These are phyloP conservation scores for Saxispiralis lemnorum DNA, from an alignment of 495 filamentous ascomycete species.

Conservation along the genomic window DNA sequence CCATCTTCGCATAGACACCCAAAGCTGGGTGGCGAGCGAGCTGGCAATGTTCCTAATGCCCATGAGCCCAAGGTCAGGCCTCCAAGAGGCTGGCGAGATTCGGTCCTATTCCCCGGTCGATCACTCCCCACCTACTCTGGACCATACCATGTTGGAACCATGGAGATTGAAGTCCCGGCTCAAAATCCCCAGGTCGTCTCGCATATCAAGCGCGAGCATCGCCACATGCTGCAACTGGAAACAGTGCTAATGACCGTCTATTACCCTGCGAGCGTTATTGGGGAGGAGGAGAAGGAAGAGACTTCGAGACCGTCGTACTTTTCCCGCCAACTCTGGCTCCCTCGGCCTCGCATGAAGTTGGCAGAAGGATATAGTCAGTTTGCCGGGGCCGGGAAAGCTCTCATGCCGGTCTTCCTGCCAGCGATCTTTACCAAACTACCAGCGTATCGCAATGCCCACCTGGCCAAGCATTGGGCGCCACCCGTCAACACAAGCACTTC, in stretches of 20 bases:
- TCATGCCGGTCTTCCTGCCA: constrained; percentile 28
- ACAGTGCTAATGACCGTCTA: constrained; percentile 27
- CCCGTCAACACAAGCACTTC: constrained; percentile 13
- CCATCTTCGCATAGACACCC: background rate
- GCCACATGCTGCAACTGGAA: constrained; percentile 23
- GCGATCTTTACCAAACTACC: constrained; percentile 42
- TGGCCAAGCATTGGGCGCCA: constrained; percentile 28
- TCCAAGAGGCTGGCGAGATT: constrained; percentile 19
- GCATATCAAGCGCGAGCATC: constrained; percentile 21
- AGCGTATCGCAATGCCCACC: constrained; percentile 34
- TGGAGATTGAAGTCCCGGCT: constrained; percentile 27
- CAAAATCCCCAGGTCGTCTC: constrained; percentile 22
- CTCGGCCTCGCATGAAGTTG: constrained; percentile 29
- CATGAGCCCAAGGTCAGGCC: constrained; percentile 21
- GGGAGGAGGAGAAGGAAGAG: background rate
- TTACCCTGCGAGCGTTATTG: constrained; percentile 17
- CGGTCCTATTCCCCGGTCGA: constrained; percentile 17
- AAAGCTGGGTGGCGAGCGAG: background rate
- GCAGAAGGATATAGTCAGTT: constrained; percentile 38
- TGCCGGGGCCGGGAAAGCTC: constrained; percentile 27
- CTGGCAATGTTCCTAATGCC: constrained; percentile 6
- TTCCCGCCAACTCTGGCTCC: constrained; percentile 37
- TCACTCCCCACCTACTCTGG: constrained; percentile 23
- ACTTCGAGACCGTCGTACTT: constrained; percentile 8
- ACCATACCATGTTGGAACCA: constrained; percentile 23